Conservation (phyloP, 139 green algal species). For the Chlamydomonas schloesseri region DNA sequence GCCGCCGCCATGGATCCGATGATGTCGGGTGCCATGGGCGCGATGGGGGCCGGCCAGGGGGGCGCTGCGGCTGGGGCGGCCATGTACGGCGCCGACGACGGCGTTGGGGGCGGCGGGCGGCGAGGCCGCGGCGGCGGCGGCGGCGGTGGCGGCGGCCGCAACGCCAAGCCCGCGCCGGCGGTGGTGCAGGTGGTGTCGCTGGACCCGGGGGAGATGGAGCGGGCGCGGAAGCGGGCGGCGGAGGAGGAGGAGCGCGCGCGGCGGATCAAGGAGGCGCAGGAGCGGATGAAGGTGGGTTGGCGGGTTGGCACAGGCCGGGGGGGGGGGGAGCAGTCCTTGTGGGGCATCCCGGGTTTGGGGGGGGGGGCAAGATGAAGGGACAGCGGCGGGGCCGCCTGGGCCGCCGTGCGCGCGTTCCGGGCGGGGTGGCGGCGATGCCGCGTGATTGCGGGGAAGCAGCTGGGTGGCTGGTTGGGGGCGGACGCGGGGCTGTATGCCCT, state of each 20-base stretch:
- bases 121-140: constrained; percentile 44
- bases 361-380: neutral
- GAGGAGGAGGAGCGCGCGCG: constrained; percentile 40
- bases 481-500: neutral
- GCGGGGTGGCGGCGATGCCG: neutral
- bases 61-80: too few species aligned
- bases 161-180: constrained; percentile 53
- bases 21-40: neutral
- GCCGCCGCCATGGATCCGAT: neutral
- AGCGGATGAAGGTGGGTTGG: constrained; percentile 26
- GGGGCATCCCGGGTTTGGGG: neutral
- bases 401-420: too few species aligned
- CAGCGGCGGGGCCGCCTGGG: neutral
- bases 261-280: constrained; percentile 27
- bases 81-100: neutral
- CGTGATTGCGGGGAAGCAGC: neutral
- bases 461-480: neutral
- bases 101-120: neutral
- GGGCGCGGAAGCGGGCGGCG: constrained; percentile 23
- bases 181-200: constrained; percentile 61
- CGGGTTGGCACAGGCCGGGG: neutral
- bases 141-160: neutral
- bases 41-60: constrained; percentile 6
- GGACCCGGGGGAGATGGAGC: constrained; percentile 38
- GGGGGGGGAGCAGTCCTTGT: neutral